These are phyloP conservation scores for Daldinia loculata DNA, from an alignment of 495 filamentous ascomycete genomes.

Conservation along the genomic window DNA sequence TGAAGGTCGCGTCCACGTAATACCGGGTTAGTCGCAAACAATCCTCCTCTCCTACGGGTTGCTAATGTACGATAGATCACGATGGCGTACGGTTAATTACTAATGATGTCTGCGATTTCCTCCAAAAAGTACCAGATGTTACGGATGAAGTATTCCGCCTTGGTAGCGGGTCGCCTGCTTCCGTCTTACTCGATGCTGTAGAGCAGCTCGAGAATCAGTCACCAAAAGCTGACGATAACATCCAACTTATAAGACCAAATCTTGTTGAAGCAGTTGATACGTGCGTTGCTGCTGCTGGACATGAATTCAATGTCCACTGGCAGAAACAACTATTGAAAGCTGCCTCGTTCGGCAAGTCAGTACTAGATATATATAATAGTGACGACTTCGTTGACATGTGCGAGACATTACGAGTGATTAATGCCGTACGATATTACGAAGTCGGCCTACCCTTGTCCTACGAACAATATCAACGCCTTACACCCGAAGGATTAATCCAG, in stretches of 20 bases:
- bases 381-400: constrained; percentile 99
- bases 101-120: constrained; percentile 91
- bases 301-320: constrained; percentile 89
- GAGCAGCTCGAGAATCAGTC: constrained; percentile 92
- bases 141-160: constrained; percentile 89
- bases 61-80: constrained; percentile 76
- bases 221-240: constrained; percentile 96
- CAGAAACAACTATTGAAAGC: constrained; percentile 95
- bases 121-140: constrained; percentile 90
- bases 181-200: constrained; percentile 89
- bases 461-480: constrained; percentile 86
- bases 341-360: constrained; percentile 96
- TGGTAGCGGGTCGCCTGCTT: constrained; percentile 85
- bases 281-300: constrained; percentile 82
- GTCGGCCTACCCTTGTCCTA: constrained; percentile 92
- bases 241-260: constrained; percentile 86
- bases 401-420: constrained; percentile 89
- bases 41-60: constrained; percentile 58
- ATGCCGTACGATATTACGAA: constrained; percentile 88
- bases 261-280: constrained; percentile 91
- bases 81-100: constrained; percentile 90
- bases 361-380: constrained; percentile 93
- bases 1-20: constrained; percentile 86
- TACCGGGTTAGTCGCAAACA: constrained; percentile 69
- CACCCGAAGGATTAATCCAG: constrained; percentile 84